Evolutionary conservation across 495 filamentous ascomycete species (phyloP), one percentile per base, ranked within the genome.

Genomic region (Penicillium cosmopolitanum): DNA sequence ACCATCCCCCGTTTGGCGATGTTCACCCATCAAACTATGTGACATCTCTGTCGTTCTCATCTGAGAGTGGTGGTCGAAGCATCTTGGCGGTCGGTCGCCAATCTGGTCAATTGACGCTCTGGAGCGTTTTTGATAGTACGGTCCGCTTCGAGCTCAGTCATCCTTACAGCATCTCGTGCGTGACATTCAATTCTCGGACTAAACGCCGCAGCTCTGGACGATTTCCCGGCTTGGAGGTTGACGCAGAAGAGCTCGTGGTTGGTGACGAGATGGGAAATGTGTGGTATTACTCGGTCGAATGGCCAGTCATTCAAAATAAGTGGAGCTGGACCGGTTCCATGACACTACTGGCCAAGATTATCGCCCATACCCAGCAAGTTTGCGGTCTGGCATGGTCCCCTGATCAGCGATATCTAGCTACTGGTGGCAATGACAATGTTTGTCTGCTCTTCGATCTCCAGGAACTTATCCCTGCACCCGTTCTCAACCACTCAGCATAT

Each of bases 381-480:
- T 98, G 95, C 70, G 93, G 95, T 4, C 79, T 98, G 12, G 82
- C 92, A 1, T 98, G 95, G 92, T 96, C 91, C 2, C 78, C 77
- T 28, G 85, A 91, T 65, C 90, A 91, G 1, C 77, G 80, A 0
- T 83, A 85, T 50, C 92, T 98, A 71, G 93, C 90, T 33, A 91
- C 90, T 10, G 93, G 94, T 12, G 93, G 91, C 46, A 97, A 98
- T 68, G 95, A 98, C 74, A 97, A 98, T 65, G 68, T 81, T 0
- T 95, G 93, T 62, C 89, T 87, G 66, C 79, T 98, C 12, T 98
- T 96, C 73, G 85, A 93, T 40, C 78, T 85, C 11, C 72, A 77
- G 34, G 83, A 85, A 33, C 77, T 96, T 18, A 66, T 90, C 15
- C 72, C 71, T 31, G 55, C 57, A 23, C 67, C 57, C 25, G 59